Conservation (phyloP, 2,329 filamentous ascomycete genomes). For the Monascus ruber region DNA sequence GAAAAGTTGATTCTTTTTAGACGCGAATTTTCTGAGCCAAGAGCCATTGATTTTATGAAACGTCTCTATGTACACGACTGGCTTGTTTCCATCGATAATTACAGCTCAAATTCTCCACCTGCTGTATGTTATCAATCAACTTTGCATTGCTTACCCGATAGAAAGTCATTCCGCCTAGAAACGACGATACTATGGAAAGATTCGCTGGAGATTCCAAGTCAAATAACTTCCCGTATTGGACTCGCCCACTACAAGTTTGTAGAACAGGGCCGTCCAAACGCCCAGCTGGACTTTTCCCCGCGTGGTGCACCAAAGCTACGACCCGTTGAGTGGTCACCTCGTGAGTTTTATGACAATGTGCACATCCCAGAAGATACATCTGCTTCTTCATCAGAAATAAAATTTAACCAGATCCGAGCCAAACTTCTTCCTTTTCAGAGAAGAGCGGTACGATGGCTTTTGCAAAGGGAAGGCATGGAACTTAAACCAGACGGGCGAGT, state of each 20-base stretch:
- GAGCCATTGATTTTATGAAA: constrained; percentile 9
- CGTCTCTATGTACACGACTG: constrained; percentile 12
- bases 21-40: constrained; percentile 7
- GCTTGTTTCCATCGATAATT: constrained; percentile 16
- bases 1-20: constrained; percentile 9
- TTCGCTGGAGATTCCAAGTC: constrained; percentile 15
- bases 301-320: not conserved
- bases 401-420: constrained; percentile 24
- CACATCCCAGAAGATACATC: constrained; percentile 29
- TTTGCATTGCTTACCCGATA: constrained; percentile 8
- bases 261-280: constrained; percentile 10
- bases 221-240: constrained; percentile 7
- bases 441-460: constrained; percentile 36
- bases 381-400: constrained; percentile 21
- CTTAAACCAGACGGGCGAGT: constrained; percentile 21
- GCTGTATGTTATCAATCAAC: constrained; percentile 22
- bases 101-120: constrained; percentile 9
- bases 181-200: constrained; percentile 24
- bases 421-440: constrained; percentile 39
- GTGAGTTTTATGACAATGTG: constrained; percentile 38
- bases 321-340: constrained; percentile 18
- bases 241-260: constrained; percentile 20
- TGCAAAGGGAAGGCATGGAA: constrained; percentile 32
- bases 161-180: constrained; percentile 16
- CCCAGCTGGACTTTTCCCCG: not conserved